Percentiles rank a stretch among this genome's conserved stretches.
phyloP scores from a whole-genome alignment of 257 asterid genomes.

The Paulownia fortunei region DNA sequence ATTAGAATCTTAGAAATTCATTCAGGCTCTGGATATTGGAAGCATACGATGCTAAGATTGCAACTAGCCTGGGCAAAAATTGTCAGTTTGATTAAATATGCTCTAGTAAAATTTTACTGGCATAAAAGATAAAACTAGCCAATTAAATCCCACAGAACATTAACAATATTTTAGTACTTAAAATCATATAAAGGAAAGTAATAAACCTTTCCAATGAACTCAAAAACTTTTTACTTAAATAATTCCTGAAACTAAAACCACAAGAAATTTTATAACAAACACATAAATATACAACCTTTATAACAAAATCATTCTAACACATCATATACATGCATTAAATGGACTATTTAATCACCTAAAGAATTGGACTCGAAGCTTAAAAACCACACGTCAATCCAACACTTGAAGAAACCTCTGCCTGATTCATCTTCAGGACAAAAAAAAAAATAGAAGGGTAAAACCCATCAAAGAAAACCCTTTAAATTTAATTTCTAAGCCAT shows the following conservation, averaged over 20 bases:
- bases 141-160: not conserved
- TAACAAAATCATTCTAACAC: not conserved
- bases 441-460: slow-evolving; percentile 22
- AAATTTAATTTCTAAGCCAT: slow-evolving; percentile 31
- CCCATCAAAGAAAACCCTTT: slow-evolving; percentile 35
- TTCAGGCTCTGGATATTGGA: slow-evolving; percentile 17
- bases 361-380: slow-evolving; percentile 21
- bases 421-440: slow-evolving; percentile 1
- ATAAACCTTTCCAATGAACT: not conserved
- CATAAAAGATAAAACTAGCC: not conserved
- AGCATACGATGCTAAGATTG: not conserved
- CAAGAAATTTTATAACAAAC: not conserved
- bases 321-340: slow-evolving; percentile 7
- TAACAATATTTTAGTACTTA: not conserved
- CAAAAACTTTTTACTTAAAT: not conserved
- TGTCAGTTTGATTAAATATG: not conserved
- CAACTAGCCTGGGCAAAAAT: not conserved
- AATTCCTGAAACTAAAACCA: slow-evolving; percentile 8
- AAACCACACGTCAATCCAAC: slow-evolving; percentile 31
- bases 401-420: slow-evolving; percentile 31
- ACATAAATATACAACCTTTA: not conserved
- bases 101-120: not conserved
- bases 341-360: slow-evolving; percentile 37
- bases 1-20: not conserved
- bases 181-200: not conserved